Evolutionary conservation across 805 yeast genomes (phyloP), one percentile per base, ranked within the genome.

Genomic region (Schizosaccharomyces cryophilus): DNA sequence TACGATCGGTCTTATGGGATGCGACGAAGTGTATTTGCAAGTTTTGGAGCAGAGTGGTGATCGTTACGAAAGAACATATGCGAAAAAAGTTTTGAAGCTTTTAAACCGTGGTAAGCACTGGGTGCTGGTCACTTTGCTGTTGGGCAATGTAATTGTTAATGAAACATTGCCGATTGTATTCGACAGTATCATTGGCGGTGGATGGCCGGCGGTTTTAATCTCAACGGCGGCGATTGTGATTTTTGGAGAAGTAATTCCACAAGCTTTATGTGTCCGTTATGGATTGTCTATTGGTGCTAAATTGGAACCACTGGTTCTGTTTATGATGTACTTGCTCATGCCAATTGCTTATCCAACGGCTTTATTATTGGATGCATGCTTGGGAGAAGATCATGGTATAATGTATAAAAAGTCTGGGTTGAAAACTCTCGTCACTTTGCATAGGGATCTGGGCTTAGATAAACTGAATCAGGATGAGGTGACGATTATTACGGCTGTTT

Each of bases 371-470:
- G 98, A 90, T 72, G 77, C 78, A 67, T 77, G 84, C 45, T 75
- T 90, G 42, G 98, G 98, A 61, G 95, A 90, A 73, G 95, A 87
- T 72, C 97, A 90, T 71, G 97, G 98, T 42, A 88, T 95, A 1
- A 80, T 90, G 51, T 90, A 90, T 74, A 87, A 87, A 70, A 87
- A 87, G 71, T 83, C 87, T 5, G 97, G 97, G 0, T 79, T 90
- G 67, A 90, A 93, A 72, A 87, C 96, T 1, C 77, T 90, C 66
- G 98, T 90, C 61, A 87, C 95, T 2, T 75, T 90, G 66, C 98
- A 90, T 70, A 81, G 84, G 67, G 87, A 95, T 24, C 87, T 89
- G 93, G 96, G 96, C 61, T 94, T 85, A 6, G 97, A 93, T 71
- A 76, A 96, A 63, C 78, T 90, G 65, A 89, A 88, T 69, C 84